These are phyloP conservation scores for Pseudoscleropodium purum DNA, from an alignment of 225 moss, liverwort and hornwort species.

Conservation along the genomic window DNA sequence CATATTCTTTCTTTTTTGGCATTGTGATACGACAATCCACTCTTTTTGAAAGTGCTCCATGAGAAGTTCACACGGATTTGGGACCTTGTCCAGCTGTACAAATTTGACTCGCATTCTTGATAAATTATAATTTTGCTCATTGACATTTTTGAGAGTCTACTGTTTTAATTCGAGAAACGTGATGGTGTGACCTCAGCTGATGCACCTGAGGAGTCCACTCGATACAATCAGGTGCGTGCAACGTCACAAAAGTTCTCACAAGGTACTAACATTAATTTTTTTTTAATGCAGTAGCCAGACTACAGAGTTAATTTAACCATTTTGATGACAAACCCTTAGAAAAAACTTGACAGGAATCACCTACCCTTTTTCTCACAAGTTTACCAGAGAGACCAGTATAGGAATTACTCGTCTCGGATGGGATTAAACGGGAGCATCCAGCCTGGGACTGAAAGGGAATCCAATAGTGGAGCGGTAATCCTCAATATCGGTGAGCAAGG, in stretches of 20 bases:
- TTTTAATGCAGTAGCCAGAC: neutral
- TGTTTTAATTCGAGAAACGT: neutral
- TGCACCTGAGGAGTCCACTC: neutral
- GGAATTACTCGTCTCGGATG: neutral
- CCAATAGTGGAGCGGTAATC: conserved; percentile 94
- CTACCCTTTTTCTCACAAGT: neutral
- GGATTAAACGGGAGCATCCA: conserved; percentile 69
- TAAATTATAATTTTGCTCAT: neutral
- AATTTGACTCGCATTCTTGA: neutral
- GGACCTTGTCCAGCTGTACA: neutral
- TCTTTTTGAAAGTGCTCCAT: neutral
- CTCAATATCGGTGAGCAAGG: conserved; percentile 90
- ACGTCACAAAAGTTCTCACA: neutral
- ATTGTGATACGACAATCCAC: conserved; percentile 25
- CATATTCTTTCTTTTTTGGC: conserved; percentile 21
- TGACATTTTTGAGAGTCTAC: neutral
- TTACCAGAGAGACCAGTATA: neutral
- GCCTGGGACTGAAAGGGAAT: conserved; percentile 83
- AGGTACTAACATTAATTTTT: neutral
- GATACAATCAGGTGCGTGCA: neutral
- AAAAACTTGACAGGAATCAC: neutral
- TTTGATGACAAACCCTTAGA: neutral
- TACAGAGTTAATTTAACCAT: neutral
- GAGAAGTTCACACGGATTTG: neutral
- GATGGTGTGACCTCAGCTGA: neutral